Conservation (phyloP, 495 filamentous ascomycete genomes). For the Trichoderma orchidacearum region DNA sequence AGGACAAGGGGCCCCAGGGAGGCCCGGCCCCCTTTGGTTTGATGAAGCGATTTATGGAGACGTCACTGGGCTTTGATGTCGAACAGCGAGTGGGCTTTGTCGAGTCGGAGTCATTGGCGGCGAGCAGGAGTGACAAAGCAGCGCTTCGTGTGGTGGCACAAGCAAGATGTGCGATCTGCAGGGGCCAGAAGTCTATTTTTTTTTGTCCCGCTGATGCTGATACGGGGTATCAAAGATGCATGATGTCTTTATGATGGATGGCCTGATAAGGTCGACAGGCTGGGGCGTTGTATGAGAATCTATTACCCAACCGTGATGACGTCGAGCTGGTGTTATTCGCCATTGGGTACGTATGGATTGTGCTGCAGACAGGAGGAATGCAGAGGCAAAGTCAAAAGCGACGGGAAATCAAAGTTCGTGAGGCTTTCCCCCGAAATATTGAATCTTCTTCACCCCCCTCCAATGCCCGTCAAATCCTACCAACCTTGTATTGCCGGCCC, state of each 20-base stretch:
- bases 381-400: not conserved
- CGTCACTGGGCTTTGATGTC: not conserved
- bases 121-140: too few relatives aligned
- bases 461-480: not conserved
- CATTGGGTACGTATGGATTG: too few relatives aligned
- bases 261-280: too few relatives aligned
- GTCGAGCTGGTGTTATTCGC: too few relatives aligned
- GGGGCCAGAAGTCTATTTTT: not conserved
- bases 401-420: not conserved
- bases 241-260: not conserved
- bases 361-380: too few relatives aligned
- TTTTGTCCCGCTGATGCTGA: not conserved
- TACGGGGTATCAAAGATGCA: not conserved
- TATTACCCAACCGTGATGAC: too few relatives aligned
- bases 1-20: not conserved
- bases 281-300: too few relatives aligned
- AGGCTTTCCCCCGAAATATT: not conserved
- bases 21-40: not conserved
- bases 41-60: conserved; percentile 1
- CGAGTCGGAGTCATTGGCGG: not conserved
- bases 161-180: not conserved
- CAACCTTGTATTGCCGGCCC: too few relatives aligned
- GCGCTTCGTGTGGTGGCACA: too few relatives aligned
- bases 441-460: too few relatives aligned
- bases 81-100: not conserved